Evolutionary conservation across 306 rosid species (phyloP), one percentile per base, ranked within the genome.

Genomic region (Nissolia schottii): DNA sequence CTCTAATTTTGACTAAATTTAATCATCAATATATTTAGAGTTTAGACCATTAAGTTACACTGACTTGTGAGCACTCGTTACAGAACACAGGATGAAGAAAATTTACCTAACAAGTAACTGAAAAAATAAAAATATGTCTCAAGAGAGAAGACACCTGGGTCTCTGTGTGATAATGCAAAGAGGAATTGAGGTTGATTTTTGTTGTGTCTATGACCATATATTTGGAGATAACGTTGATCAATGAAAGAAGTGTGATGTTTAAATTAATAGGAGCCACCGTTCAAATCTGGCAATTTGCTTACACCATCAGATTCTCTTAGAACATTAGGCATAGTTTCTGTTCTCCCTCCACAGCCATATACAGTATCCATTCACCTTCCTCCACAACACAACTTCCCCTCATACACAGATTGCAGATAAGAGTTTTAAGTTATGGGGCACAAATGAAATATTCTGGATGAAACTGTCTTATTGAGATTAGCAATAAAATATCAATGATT

Each of bases 251-350:
- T 25, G 71, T 46, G 55, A 59, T 35, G 23, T 24, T 35, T 40
- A 60, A 61, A 69, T 35, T 16, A 69, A 45, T 40, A 14, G 22
- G 53, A 50, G 59, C 28, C 9, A 6, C 9, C 14, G 31, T 40
- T 70, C 59, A 70, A 20, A 70, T 54, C 38, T 20, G 40, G 41
- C 25, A 70, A 43, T 62, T 70, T 51, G 10, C 23, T 37, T 16
- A 41, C 12, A 53, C 4, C 6, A 16, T 23, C 62, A 71, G 50
- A 45, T 71, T 29, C 53, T 63, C 34, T 10, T 9, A 77, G 18
- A 54, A 70, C 67, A 51, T 64, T 24, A n/a, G 23, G 31, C 51
- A n/a, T 38, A 53, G 22, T 61, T 77, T 20, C 29, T 41, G 67
- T 54, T 40, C 41, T 20, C 64, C 60, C 22, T 14, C 45, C 67